These are phyloP conservation scores for Lepidium sativum DNA, from an alignment of 345 rosid genomes.

Conservation along the genomic window DNA sequence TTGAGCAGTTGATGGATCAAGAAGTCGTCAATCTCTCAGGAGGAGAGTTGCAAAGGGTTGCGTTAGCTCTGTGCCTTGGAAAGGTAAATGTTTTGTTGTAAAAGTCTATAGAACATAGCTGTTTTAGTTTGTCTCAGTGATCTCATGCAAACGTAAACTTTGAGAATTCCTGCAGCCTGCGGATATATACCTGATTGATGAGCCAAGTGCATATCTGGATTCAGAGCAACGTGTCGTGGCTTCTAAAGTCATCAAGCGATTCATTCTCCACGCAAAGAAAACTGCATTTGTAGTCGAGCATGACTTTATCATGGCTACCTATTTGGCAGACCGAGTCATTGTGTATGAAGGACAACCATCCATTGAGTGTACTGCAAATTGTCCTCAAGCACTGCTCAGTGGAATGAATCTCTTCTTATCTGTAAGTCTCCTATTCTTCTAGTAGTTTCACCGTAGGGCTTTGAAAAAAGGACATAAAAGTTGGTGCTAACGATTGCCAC, in stretches of 20 bases:
- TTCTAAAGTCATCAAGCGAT: conserved; percentile 94
- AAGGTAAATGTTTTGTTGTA: conserved; percentile 42
- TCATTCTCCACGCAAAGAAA: conserved; percentile 96
- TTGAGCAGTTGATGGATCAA: conserved; percentile 96
- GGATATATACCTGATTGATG: conserved; percentile 94
- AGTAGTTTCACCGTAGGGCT: background rate
- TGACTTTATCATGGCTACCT: conserved; percentile 96
- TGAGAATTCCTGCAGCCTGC: conserved; percentile 66
- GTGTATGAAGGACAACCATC: conserved; percentile 93
- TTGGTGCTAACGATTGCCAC: background rate
- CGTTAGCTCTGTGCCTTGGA: conserved; percentile 88
- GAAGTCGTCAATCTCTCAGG: conserved; percentile 94
- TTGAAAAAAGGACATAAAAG: background rate
- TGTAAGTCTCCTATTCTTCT: conserved; percentile 40
- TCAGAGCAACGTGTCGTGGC: conserved; percentile 99
- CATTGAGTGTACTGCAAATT: conserved; percentile 81
- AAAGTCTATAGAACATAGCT: background rate
- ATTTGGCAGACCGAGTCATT: conserved; percentile 88
- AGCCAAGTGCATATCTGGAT: conserved; percentile 98
- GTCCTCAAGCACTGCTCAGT: conserved; percentile 87
- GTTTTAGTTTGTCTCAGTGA: background rate
- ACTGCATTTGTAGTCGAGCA: conserved; percentile 99
- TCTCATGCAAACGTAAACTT: conserved; percentile 10
- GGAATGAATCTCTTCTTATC: conserved; percentile 99
- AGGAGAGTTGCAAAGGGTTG: conserved; percentile 99